A percentile compares a stretch with the other conserved stretches of the same genome.
Conservation (phyloP, 129 eudicot species). For the Centaurea solstitialis region DNA sequence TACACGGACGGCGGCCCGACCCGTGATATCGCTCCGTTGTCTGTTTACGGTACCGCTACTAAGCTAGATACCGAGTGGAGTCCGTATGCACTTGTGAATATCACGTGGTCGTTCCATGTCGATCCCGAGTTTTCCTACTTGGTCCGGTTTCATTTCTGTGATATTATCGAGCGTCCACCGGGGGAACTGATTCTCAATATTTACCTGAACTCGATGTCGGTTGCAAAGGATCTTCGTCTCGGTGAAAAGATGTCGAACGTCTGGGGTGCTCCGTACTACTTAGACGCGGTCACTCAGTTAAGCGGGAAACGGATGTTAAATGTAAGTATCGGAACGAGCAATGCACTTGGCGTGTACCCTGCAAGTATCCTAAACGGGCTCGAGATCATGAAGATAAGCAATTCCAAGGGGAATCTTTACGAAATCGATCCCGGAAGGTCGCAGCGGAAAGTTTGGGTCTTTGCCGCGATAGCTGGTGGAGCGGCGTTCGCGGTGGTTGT, state of each 20-base stretch:
- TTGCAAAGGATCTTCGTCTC: slow-evolving; percentile 41
- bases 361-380: slow-evolving; percentile 69
- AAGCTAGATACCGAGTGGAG: slow-evolving; percentile 22
- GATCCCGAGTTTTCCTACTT: slow-evolving; percentile 63
- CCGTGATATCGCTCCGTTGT: slow-evolving; percentile 50
- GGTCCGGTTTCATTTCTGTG: slow-evolving; percentile 71
- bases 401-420: slow-evolving; percentile 44
- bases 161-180: slow-evolving; percentile 36
- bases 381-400: slow-evolving; percentile 75
- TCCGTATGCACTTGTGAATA: slow-evolving; percentile 33
- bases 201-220: slow-evolving; percentile 44
- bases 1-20: slow-evolving; percentile 30
- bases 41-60: slow-evolving; percentile 60
- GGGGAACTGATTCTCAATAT: slow-evolving; percentile 37
- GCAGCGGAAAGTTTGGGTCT: slow-evolving; percentile 35
- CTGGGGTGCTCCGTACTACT: slow-evolving; percentile 49
- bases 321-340: slow-evolving; percentile 55
- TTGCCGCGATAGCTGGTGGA: slow-evolving; percentile 37
- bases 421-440: slow-evolving; percentile 26
- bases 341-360: slow-evolving; percentile 33
- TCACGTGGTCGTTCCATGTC: slow-evolving; percentile 56
- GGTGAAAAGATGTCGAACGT: slow-evolving; percentile 33
- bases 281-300: slow-evolving; percentile 49
- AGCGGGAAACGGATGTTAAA: slow-evolving; percentile 25
- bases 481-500: slow-evolving; percentile 19